Evolutionary conservation across 441 rosid genomes (phyloP), one percentile per base, ranked within the genome.

Genomic region (Aleurites moluccanus): DNA sequence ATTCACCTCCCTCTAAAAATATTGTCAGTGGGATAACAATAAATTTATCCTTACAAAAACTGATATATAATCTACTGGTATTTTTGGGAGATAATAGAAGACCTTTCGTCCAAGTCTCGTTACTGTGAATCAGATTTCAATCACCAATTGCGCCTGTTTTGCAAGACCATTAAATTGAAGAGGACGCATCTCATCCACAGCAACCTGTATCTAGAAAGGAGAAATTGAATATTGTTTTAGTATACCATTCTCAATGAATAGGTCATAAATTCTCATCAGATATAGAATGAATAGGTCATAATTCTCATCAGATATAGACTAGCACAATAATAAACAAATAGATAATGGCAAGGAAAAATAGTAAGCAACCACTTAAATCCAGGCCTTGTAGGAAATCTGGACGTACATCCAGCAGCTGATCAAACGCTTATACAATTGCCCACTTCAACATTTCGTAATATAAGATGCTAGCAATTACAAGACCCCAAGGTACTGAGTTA

Each of bases 1-100:
- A n/a, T n/a, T n/a, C n/a, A n/a, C n/a, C n/a, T n/a, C n/a, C n/a
- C n/a, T n/a, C n/a, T n/a, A n/a, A n/a, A n/a, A n/a, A n/a, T n/a
- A n/a, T n/a, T n/a, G n/a, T n/a, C n/a, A n/a, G n/a, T n/a, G n/a
- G n/a, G n/a, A n/a, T n/a, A n/a, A n/a, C n/a, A 45, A 45, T 45
- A 45, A 45, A 15, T 2, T 45, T 45, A 45, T 45, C 4, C 50
- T 45, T 15, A 45, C 13, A n/a, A 55, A 63, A 40, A 64, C 69
- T 69, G 42, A 76, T 80, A 73, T 78, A 76, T 47, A 76, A 65
- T 50, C 73, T 72, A 61, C 63, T 64, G 14, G 28, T 28, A 13
- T 10, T 25, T 1, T 27, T 28, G 28, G 11, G n/a, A 44, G 27
- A n/a, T 10, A 10, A 21, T 64, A 10, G 67, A 38, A 40, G 52